Evolutionary conservation across 129 eudicot species (phyloP).

Genomic region (Kitagawia praeruptora): DNA sequence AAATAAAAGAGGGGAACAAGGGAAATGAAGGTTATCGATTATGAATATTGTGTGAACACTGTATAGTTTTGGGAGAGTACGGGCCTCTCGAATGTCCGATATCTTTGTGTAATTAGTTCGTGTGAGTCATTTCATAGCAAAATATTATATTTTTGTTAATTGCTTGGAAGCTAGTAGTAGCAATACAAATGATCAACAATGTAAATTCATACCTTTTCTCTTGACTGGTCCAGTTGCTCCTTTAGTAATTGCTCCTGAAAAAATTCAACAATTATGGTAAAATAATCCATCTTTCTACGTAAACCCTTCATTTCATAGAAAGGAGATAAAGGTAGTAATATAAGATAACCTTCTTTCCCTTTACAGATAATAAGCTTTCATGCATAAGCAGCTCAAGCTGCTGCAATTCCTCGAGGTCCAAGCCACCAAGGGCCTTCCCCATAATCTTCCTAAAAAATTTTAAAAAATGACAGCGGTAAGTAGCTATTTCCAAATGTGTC

Average conservation of each 20-base stretch:
- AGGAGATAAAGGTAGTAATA: neutral
- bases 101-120: too few relatives aligned
- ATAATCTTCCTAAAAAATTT: slow-evolving; percentile 37
- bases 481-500: neutral
- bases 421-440: slow-evolving; percentile 49
- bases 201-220: slow-evolving; percentile 29
- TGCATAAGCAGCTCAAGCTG: slow-evolving; percentile 48
- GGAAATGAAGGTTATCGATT: too few relatives aligned
- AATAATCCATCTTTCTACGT: neutral
- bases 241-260: slow-evolving; percentile 55
- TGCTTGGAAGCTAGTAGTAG: neutral
- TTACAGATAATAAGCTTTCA: slow-evolving; percentile 44
- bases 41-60: too few relatives aligned
- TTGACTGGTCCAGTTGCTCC: slow-evolving; percentile 47
- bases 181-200: neutral
- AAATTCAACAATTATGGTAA: neutral
- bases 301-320: neutral
- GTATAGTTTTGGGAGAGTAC: too few relatives aligned
- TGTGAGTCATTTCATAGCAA: too few relatives aligned
- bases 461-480: neutral
- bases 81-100: too few relatives aligned
- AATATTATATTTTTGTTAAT: neutral
- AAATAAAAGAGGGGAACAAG: too few relatives aligned
- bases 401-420: slow-evolving; percentile 40
- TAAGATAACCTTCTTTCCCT: slow-evolving; percentile 58